Evolutionary conservation across 345 rosid genomes (phyloP), one percentile per base, ranked within the genome.

Genomic region (Arabidopsis arenosa): DNA sequence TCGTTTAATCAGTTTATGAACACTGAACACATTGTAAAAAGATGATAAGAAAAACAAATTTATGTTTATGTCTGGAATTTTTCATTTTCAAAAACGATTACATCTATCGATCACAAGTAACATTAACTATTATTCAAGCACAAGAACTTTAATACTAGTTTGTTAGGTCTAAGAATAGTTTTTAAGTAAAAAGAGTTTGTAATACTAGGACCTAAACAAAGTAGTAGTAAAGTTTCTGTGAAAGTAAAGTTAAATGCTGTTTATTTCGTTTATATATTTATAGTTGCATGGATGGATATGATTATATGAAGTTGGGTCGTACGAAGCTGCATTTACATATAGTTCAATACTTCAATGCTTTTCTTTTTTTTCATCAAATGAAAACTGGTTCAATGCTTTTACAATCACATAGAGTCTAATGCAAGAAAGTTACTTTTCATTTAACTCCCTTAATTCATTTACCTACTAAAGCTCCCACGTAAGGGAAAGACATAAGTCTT

Each of bases 391-490:
- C 32, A 28, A 28, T 28, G 32, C 32, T 28, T 39, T 57, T 11
- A 28, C 48, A 68, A 7, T 61, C 40, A 28, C 23, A 60, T 75
- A 18, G 26, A 39, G 52, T 18, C 68, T 54, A 68, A 53, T 15
- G 37, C 21, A 62, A 62, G 13, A 63, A 63, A 26, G 64, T 9
- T 28, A 1, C 0, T 41, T 7, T 26, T 44, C 56, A 36, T 54
- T 68, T 23, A 23, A 23, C 26, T 23, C 26, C 26, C 26, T 23
- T 36, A 76, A 35, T 55, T 35, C 59, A 62, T 63, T 63, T 63
- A 76, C 75, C 75, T 76, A 69, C 70, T 12, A 76, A 76, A 18
- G 39, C 54, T 12, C 36, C 63, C 80, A 76, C 70, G 70, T 62
- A 61, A 18, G 61, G 30, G 40, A 18, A 53, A 63, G 26, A 36